These are phyloP conservation scores for Pelargonium citronellum DNA, from an alignment of 441 rosid species.

Conservation along the genomic window DNA sequence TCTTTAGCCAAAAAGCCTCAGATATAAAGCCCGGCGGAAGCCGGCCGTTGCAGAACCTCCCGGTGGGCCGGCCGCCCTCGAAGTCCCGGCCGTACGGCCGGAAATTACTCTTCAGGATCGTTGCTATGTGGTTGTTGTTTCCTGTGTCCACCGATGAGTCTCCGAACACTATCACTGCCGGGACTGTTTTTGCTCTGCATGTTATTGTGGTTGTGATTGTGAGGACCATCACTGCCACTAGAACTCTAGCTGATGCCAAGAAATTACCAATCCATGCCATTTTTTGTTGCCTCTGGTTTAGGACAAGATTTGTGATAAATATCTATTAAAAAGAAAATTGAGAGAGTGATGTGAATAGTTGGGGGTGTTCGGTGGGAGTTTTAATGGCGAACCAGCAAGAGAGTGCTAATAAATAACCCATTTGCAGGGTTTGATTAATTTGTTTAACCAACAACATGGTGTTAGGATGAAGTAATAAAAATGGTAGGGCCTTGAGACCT, in stretches of 20 bases:
- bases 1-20: conserved; percentile 51
- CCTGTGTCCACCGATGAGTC: conserved; percentile 76
- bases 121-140: conserved; percentile 53
- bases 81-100: conserved; percentile 70
- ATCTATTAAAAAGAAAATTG: too few species aligned
- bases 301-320: too few species aligned
- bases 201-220: background rate
- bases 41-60: conserved; percentile 70
- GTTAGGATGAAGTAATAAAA: background rate
- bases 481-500: background rate
- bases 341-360: too few species aligned
- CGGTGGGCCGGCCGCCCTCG: conserved; percentile 45
- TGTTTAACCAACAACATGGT: background rate
- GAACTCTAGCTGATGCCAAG: background rate
- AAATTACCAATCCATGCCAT: background rate
- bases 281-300: background rate
- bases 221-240: background rate
- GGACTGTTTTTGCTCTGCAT: conserved; percentile 21
- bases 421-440: background rate
- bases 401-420: background rate
- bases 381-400: too few species aligned
- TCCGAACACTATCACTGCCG: conserved; percentile 63
- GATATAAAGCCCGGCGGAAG: conserved; percentile 56
- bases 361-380: too few species aligned
- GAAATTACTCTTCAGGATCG: conserved; percentile 46